Conservation (phyloP, 176 grass and related monocot species). For the Zea mays region DNA sequence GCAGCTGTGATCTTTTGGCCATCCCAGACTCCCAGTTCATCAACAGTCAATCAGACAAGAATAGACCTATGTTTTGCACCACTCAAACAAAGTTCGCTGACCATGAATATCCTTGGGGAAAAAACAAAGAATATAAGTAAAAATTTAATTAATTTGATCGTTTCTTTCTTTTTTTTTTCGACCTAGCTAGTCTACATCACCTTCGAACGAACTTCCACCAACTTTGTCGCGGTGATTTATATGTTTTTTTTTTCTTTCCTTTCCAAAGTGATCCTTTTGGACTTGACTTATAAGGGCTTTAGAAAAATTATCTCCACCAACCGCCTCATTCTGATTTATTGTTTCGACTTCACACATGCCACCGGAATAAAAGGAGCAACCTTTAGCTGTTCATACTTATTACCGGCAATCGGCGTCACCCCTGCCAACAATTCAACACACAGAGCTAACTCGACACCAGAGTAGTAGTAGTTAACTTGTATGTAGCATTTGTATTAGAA, state of each 20-base stretch:
- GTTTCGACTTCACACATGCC: constrained; percentile 27
- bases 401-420: background rate
- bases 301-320: constrained; percentile 22
- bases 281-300: constrained; percentile 17
- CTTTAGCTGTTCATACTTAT: constrained; percentile 5
- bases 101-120: too few species aligned
- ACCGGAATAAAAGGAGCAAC: constrained; percentile 13
- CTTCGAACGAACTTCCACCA: background rate
- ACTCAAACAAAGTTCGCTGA: too few species aligned
- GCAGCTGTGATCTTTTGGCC: too few species aligned
- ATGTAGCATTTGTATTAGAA: background rate
- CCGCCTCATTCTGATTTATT: background rate
- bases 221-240: background rate
- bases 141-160: too few species aligned
- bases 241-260: background rate
- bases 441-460: too few species aligned
- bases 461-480: too few species aligned
- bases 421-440: background rate
- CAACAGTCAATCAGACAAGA: too few species aligned
- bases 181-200: too few species aligned
- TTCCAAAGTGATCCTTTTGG: constrained; percentile 6
- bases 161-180: too few species aligned
- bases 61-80: too few species aligned
- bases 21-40: too few species aligned
- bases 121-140: too few species aligned